phyloP scores from a whole-genome alignment of 1,284 basidiomycete species.

The Coriolopsis trogii region DNA sequence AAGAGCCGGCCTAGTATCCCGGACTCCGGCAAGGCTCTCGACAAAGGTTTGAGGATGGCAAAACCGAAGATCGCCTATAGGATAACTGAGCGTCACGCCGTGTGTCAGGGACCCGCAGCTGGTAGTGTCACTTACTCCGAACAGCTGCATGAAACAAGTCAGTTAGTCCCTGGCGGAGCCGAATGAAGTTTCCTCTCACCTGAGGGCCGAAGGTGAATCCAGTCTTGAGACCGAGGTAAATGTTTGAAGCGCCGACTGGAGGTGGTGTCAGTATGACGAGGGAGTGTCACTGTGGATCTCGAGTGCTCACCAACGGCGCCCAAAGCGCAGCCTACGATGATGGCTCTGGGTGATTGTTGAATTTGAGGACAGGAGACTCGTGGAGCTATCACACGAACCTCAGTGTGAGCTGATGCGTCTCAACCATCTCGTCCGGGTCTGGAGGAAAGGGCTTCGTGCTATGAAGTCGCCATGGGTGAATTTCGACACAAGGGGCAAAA shows the following conservation, averaged over 20 bases:
- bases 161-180: too few species aligned
- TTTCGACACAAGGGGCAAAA: not conserved
- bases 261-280: not conserved
- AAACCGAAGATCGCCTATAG: slow-evolving; percentile 63
- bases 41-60: slow-evolving; percentile 64
- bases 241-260: slow-evolving; percentile 29
- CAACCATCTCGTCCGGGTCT: slow-evolving; percentile 50
- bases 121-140: slow-evolving; percentile 40
- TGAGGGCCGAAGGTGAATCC: slow-evolving; percentile 70
- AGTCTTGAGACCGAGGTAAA: slow-evolving; percentile 73
- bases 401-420: slow-evolving; percentile 59
- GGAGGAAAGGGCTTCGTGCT: slow-evolving; percentile 50
- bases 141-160: slow-evolving; percentile 37
- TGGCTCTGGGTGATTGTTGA: slow-evolving; percentile 39
- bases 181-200: slow-evolving; percentile 4
- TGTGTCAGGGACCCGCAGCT: slow-evolving; percentile 17
- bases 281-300: not conserved
- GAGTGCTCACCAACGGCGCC: slow-evolving; percentile 53
- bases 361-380: too few species aligned
- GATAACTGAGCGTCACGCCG: not conserved
- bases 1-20: slow-evolving; percentile 48
- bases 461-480: not conserved
- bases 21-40: slow-evolving; percentile 49
- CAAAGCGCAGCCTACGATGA: slow-evolving; percentile 62
- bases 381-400: slow-evolving; percentile 27